Conservation (phyloP, 495 filamentous ascomycete species). For the Alectoria sarmentosa region DNA sequence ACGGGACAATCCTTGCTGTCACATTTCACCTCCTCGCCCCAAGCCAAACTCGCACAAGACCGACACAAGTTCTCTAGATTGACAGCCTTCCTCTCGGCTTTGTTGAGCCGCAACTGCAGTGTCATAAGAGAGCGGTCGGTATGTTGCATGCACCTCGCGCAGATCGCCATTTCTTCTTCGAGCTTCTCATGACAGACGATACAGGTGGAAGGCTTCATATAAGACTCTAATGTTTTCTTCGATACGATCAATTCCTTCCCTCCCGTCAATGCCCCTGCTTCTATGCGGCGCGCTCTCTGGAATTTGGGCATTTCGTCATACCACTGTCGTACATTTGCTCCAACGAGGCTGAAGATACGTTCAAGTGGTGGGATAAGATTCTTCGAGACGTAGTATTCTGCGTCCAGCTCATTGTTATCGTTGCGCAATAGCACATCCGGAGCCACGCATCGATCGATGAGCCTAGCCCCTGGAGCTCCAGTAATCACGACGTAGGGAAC, state of each 20-base stretch:
- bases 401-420: constrained; percentile 74
- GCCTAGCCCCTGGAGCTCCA: constrained; percentile 74
- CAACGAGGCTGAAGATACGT: constrained; percentile 94
- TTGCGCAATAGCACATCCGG: constrained; percentile 76
- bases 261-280: constrained; percentile 31
- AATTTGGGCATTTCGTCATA: constrained; percentile 96
- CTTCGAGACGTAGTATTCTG: constrained; percentile 95
- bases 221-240: constrained; percentile 75
- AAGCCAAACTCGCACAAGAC: constrained; percentile 67
- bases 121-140: constrained; percentile 52
- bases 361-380: constrained; percentile 93
- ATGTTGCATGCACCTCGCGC: constrained; percentile 51
- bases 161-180: constrained; percentile 52
- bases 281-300: constrained; percentile 59
- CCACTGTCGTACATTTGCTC: constrained; percentile 86
- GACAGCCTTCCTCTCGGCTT: constrained; percentile 53
- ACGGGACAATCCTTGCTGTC: constrained; percentile 90
- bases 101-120: constrained; percentile 52
- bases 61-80: constrained; percentile 74
- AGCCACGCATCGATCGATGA: constrained; percentile 85
- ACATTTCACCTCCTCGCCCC: constrained; percentile 69
- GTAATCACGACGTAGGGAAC: constrained; percentile 90
- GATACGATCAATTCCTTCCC: constrained; percentile 25
- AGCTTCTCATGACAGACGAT: constrained; percentile 67
- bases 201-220: constrained; percentile 74